Percentiles rank a stretch among this genome's conserved stretches.
phyloP scores from a whole-genome alignment of 768 basidiomycete species.

The Boletus vermiculosoides region DNA sequence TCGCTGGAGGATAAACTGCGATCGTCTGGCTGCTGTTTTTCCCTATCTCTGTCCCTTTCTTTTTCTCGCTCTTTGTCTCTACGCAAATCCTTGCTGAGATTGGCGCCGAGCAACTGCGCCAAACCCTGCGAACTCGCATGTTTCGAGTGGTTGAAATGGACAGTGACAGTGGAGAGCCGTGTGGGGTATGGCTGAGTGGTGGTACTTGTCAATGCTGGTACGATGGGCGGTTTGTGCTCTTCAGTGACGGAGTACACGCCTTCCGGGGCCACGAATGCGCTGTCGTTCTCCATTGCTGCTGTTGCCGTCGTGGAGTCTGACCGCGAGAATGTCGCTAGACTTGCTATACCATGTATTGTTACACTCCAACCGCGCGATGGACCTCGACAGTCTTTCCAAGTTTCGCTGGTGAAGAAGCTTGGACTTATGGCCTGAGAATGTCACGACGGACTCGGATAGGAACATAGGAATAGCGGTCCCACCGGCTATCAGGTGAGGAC shows the following conservation, averaged over 20 bases:
- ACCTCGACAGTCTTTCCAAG: background rate
- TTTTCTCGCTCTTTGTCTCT: constrained; percentile 40
- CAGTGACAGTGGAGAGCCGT: constrained; percentile 55
- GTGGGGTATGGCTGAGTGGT: constrained; percentile 51
- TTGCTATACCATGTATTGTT: background rate
- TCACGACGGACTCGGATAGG: background rate
- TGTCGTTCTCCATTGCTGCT: constrained; percentile 69
- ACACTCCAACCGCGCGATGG: background rate
- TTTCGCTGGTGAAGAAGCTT: background rate
- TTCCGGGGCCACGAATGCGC: constrained; percentile 85
- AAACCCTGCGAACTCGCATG: constrained; percentile 56
- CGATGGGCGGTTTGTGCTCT: constrained; percentile 68
- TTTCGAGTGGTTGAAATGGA: constrained; percentile 63
- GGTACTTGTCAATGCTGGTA: constrained; percentile 39
- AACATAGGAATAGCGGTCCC: background rate
- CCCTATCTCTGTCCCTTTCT: constrained; percentile 42
- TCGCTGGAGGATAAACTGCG: constrained; percentile 82
- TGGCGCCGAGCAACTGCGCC: constrained; percentile 64
- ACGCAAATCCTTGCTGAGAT: constrained; percentile 53
- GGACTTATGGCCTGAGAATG: background rate
- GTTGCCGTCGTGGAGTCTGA: constrained; percentile 7
- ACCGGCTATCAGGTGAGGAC: constrained; percentile 11
- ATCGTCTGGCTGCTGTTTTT: constrained; percentile 47
- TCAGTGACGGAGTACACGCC: constrained; percentile 88
- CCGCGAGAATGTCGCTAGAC: constrained; percentile 17